Evolutionary conservation across 2,329 filamentous ascomycete species (phyloP), one percentile per base, ranked within the genome.

Genomic region (Cladosporium oxysporum): DNA sequence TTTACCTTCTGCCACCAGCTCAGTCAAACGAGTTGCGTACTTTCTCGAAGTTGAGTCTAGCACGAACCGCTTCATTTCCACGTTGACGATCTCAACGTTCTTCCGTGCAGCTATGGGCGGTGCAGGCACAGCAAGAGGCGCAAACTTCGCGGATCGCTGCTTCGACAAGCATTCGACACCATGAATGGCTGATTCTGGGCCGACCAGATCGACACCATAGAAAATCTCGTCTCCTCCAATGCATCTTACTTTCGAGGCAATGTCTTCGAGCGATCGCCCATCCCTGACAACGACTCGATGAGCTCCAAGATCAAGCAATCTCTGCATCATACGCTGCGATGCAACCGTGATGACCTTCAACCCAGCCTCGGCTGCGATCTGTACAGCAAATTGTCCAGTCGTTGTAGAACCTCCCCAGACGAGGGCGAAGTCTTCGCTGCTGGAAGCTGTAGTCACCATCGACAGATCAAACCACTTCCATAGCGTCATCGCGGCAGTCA

Each of bases 321-420:
- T 70, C 3, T 78, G 79, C 59, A 73, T 73, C 49, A 28, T 52
- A 52, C 49, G 49, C 5, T 67, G 61, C 0, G 78, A 79, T 41
- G 69, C 73, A 49, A 80, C 76, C 3, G 77, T 75, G 28, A 82
- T 75, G 21, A 80, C 77, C 50, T 73, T 72, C 28, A 81, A 62
- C 3, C 76, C 75, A 23, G 74, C 75, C 21, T 73, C 68, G 8
- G 64, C 70, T 18, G 79, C 79, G 29, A 81, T 70, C 67, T 82
- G 79, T 12, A 76, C 79, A 8, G 78, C 74, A 52, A 80, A 80
- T 67, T 81, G 78, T 1, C 78, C 79, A 3, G 79, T 81, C 7
- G 79, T 74, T 1, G 79, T 79, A 16, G 78, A 79, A 26, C 79
- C 80, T 37, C 79, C 79, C 80, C 79, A 81, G 31, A 81, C 73